Base-by-base conservation (phyloP, 345 rosid genomes). In the Citrus maxima region DNA sequence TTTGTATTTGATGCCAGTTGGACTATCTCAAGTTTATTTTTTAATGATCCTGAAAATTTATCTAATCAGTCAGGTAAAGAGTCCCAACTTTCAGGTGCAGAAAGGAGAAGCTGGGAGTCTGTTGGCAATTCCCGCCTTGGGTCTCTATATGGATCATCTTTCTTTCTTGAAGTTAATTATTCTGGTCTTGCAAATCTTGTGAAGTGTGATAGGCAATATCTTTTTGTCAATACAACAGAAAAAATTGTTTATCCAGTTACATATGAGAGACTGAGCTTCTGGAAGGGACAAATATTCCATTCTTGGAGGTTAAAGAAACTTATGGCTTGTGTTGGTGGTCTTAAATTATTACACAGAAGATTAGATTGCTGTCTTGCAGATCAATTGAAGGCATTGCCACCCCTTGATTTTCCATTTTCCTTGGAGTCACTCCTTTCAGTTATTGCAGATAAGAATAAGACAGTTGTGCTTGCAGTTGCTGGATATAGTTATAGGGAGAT, bases 401-500 rank as follows among this genome's bases (percentile, higher is more conserved):
- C 83, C 71, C 73, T 87, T 70, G 76, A 80, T 79, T 82, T 85
- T 81, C 91, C 93, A 80, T 86, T 84, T 86, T 87, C 94, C 42
- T 59, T 94, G 58, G 90, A 89, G 85, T 89, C 91, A 51, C 94
- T 94, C 64, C 97, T 96, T 72, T 82, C 87, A 2, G 40, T 83
- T 74, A 70, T 76, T 78, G 97, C 93, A 58, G 98, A 93, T 83
- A 80, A 87, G 81, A 94, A 90, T 73, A 88, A 79, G 79, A 89
- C 94, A 35, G 60, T 94, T 81, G 89, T 96, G 78, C 95, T 96
- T 75, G 84, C 94, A 55, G 85, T 96, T 76, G 95, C 97, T 81
- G 99, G 99, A 78, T 89, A 85, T 86, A 96, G 99, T 76, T 94
- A 94, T 67, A 93, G 88, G 85, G 99, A 94, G 83, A 90, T 94